Evolutionary conservation across 352 stramenopile species (phyloP).

Genomic region (Phytophthora quininea): DNA sequence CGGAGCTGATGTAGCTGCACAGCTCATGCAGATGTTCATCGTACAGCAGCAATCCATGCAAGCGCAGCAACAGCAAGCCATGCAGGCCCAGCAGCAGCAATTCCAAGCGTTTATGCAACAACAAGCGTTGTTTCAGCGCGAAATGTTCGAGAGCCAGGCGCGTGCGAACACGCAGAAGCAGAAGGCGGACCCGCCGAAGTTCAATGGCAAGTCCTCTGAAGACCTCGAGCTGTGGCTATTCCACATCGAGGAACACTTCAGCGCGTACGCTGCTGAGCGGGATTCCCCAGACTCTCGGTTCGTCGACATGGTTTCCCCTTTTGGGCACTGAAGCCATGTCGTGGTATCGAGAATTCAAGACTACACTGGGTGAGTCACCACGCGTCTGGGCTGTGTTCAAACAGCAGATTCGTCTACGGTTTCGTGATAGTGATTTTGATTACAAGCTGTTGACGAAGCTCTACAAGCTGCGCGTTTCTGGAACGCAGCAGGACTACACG

Average conservation of each 20-base stretch:
- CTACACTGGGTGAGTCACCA: constrained; percentile 6
- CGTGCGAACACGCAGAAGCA: constrained; percentile 8
- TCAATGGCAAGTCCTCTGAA: constrained; percentile 12
- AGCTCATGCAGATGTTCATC: constrained; percentile 16
- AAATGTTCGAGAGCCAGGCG: constrained; percentile 11
- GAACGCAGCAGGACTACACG: constrained; percentile 17
- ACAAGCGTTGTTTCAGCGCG: constrained; percentile 5
- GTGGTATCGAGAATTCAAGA: constrained; percentile 11
- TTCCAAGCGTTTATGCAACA: constrained; percentile 12
- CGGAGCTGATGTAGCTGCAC: background rate
- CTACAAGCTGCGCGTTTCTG: background rate
- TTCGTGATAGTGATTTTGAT: constrained; percentile 11
- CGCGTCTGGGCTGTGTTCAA: constrained; percentile 10
- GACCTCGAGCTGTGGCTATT: constrained; percentile 22
- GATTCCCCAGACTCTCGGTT: constrained; percentile 5
- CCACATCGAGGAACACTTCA: constrained; percentile 23
- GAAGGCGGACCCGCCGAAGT: constrained; percentile 19
- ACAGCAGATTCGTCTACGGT: constrained; percentile 4
- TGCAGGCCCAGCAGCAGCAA: constrained; percentile 9
- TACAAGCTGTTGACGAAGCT: constrained; percentile 10
- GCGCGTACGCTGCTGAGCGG: constrained; percentile 8
- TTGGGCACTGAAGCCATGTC: constrained; percentile 10
- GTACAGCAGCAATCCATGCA: background rate
- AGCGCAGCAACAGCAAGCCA: background rate
- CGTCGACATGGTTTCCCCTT: constrained; percentile 9